Conservation (phyloP, 768 basidiomycete species). For the Lanmaoa rubissima region DNA sequence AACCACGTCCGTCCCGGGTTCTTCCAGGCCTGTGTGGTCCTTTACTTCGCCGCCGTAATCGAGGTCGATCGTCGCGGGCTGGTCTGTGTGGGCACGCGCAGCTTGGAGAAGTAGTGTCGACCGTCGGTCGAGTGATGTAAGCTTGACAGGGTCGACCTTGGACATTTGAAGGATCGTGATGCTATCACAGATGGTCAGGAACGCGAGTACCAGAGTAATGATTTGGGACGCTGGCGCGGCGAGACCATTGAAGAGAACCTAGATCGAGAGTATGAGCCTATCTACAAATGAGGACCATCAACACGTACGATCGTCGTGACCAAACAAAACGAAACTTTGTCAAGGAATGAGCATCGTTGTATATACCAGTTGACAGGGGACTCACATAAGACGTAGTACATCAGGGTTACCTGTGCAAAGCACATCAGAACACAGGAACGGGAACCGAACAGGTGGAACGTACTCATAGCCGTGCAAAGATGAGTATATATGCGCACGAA, state of each 20-base stretch:
- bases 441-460: constrained; percentile 15
- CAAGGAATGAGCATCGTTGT: background rate
- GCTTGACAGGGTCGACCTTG: constrained; percentile 82
- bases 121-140: constrained; percentile 81
- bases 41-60: constrained; percentile 57
- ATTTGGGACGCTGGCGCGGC: constrained; percentile 74
- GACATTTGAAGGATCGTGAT: constrained; percentile 96
- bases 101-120: constrained; percentile 90
- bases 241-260: constrained; percentile 91
- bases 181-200: constrained; percentile 87
- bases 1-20: constrained; percentile 94
- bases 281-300: background rate
- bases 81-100: constrained; percentile 65
- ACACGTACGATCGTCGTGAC: constrained; percentile 72
- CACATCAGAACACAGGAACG: constrained; percentile 18
- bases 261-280: constrained; percentile 2
- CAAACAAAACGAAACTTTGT: constrained; percentile 77
- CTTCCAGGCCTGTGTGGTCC: constrained; percentile 59
- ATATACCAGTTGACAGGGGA: background rate
- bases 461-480: constrained; percentile 60
- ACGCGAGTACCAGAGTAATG: constrained; percentile 88
- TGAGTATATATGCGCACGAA: constrained; percentile 2
- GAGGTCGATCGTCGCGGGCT: constrained; percentile 30
- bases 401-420: constrained; percentile 64
- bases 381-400: constrained; percentile 83